Percentiles rank a stretch among this genome's conserved stretches.
phyloP scores from a whole-genome alignment of 345 rosid species.

The Eucalyptus brandiana region DNA sequence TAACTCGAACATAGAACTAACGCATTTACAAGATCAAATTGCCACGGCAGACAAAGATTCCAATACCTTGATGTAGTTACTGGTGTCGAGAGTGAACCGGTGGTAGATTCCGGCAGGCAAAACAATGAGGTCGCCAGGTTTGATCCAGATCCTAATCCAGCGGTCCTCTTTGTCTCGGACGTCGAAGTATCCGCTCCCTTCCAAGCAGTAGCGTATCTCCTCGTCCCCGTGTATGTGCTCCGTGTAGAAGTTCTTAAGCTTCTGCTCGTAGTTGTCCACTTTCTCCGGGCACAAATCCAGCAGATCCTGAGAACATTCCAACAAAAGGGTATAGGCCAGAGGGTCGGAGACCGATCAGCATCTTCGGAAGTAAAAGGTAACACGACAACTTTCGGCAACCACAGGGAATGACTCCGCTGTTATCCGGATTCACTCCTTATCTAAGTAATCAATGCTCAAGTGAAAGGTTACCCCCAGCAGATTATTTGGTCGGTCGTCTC shows the following conservation, averaged over 20 bases:
- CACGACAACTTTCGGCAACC: background rate
- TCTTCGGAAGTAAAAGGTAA: background rate
- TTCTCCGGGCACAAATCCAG: constrained; percentile 80
- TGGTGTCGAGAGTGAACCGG: constrained; percentile 75
- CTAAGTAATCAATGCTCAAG: background rate
- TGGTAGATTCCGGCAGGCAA: constrained; percentile 87
- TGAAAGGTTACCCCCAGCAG: background rate
- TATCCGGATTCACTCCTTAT: background rate
- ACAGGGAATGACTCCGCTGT: background rate
- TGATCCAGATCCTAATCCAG: constrained; percentile 76
- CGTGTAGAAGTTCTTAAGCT: constrained; percentile 73
- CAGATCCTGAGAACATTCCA: constrained; percentile 37
- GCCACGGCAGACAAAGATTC: background rate
- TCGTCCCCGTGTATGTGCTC: constrained; percentile 88
- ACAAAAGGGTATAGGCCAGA: background rate
- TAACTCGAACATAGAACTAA: background rate
- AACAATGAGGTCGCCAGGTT: constrained; percentile 68
- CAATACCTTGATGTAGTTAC: constrained; percentile 61
- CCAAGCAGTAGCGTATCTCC: constrained; percentile 82
- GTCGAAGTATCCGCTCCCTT: constrained; percentile 86
- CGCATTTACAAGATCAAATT: background rate
- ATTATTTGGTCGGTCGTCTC: background rate
- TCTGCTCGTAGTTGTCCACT: constrained; percentile 74
- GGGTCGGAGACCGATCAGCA: background rate
- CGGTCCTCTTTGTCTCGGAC: constrained; percentile 64